Evolutionary conservation across 2,329 filamentous ascomycete species (phyloP).

Genomic region (Penicillium brevicompactum): DNA sequence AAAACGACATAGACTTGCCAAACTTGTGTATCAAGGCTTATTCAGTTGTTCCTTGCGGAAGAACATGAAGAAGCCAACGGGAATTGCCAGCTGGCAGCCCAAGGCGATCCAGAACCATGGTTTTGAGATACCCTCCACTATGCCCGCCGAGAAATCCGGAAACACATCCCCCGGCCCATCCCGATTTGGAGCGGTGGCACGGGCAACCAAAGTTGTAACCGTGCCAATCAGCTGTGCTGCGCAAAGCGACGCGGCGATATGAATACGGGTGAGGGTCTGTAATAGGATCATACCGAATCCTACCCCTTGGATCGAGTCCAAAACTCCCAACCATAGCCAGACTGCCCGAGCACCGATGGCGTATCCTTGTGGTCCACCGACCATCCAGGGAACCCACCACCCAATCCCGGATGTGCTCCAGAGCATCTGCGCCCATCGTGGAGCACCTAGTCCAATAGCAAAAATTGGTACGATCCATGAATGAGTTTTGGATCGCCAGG

Average conservation of each 20-base stretch:
- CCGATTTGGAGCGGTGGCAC: slow-evolving; percentile 59
- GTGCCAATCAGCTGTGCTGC: slow-evolving; percentile 59
- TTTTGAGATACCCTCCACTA: slow-evolving; percentile 12
- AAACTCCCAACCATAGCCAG: slow-evolving; percentile 68
- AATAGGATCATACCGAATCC: slow-evolving; percentile 69
- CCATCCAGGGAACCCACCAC: slow-evolving; percentile 62
- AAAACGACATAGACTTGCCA: background rate
- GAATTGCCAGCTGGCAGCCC: background rate
- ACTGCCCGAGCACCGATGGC: slow-evolving; percentile 58
- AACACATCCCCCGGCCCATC: slow-evolving; percentile 61
- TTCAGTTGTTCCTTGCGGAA: background rate
- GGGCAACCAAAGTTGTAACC: slow-evolving; percentile 58
- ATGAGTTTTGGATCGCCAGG: slow-evolving; percentile 59
- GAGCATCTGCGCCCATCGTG: slow-evolving; percentile 68
- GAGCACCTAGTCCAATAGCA: slow-evolving; percentile 65
- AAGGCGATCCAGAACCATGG: slow-evolving; percentile 15
- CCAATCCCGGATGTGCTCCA: slow-evolving; percentile 65
- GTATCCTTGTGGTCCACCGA: slow-evolving; percentile 38
- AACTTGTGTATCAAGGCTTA: background rate
- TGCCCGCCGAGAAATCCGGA: slow-evolving; percentile 50
- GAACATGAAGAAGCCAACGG: background rate
- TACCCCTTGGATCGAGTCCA: slow-evolving; percentile 66
- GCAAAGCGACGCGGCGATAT: slow-evolving; percentile 46
- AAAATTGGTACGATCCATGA: slow-evolving; percentile 69
- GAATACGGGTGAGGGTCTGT: slow-evolving; percentile 65